A percentile compares a stretch with the other conserved stretches of the same genome.
These are phyloP conservation scores for Grosmannia penicillata DNA, from an alignment of 2,329 filamentous ascomycete species.

Conservation along the genomic window DNA sequence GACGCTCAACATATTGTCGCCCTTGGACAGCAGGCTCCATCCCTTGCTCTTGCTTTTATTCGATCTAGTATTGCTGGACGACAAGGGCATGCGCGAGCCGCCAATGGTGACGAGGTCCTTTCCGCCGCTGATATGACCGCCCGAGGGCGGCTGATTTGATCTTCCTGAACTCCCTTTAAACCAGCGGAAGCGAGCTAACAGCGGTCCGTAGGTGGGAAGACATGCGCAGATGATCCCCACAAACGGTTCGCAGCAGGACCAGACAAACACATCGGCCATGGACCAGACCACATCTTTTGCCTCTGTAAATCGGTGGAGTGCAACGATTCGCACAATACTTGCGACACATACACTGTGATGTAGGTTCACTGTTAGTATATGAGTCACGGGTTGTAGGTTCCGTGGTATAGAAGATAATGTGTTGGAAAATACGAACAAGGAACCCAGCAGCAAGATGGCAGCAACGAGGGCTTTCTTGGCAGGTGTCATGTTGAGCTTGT, in stretches of 20 bases:
- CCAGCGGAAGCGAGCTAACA: neutral
- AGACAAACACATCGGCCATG: slow-evolving; percentile 2
- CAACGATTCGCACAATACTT: neutral
- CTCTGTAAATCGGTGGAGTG: neutral
- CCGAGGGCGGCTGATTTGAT: neutral
- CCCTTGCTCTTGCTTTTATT: neutral
- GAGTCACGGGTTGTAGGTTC: too few species aligned
- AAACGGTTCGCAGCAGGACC: slow-evolving; percentile 1
- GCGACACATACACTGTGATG: neutral
- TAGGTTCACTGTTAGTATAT: neutral
- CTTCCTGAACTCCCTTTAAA: neutral
- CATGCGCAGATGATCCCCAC: neutral
- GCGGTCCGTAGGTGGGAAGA: neutral
- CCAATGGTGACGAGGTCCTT: neutral
- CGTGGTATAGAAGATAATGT: too few species aligned
- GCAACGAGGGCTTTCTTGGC: neutral
- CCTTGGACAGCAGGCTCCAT: neutral
- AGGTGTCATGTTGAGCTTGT: neutral
- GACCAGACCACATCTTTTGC: neutral
- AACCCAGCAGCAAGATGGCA: neutral
- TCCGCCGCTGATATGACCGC: neutral
- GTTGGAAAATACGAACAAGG: neutral
- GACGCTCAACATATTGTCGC: too few species aligned
- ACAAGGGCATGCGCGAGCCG: neutral
- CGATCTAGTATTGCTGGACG: neutral